Evolutionary conservation across 2,329 filamentous ascomycete species (phyloP).

Genomic region (Epichloe amarillans): DNA sequence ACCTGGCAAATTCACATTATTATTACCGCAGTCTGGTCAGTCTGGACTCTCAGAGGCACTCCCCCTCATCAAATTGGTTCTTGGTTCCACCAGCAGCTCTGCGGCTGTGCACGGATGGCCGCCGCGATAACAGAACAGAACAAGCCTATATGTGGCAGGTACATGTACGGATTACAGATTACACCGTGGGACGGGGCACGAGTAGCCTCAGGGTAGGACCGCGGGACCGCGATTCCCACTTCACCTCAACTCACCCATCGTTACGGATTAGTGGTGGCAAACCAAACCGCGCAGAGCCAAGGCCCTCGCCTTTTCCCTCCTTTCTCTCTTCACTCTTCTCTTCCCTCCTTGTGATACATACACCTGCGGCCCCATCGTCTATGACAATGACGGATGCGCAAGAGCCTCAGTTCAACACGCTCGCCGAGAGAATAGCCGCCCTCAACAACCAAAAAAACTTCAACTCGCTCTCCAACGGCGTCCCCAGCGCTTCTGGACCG

Average conservation of each 20-base stretch:
- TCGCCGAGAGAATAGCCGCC: conserved; percentile 50
- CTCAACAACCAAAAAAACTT: conserved; percentile 50
- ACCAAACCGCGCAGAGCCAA: not conserved
- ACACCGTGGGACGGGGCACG: too few relatives aligned
- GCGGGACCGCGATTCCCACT: not conserved
- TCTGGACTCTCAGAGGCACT: too few relatives aligned
- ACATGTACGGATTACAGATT: too few relatives aligned
- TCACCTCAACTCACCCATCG: not conserved
- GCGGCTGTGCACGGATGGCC: too few relatives aligned
- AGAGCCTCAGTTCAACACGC: conserved; percentile 46
- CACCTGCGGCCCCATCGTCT: not conserved
- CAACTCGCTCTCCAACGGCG: conserved; percentile 14
- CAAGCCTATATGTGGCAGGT: too few relatives aligned
- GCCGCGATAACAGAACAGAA: too few relatives aligned
- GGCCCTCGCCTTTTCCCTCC: not conserved
- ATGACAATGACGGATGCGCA: conserved; percentile 44
- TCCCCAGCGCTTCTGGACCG: conserved; percentile 19
- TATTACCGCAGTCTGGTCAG: too few relatives aligned
- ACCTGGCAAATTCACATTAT: too few relatives aligned
- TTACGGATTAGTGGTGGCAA: not conserved
- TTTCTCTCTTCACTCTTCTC: not conserved
- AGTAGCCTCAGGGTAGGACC: too few relatives aligned
- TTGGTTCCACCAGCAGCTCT: too few relatives aligned
- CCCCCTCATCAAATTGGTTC: too few relatives aligned
- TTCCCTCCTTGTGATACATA: too few relatives aligned